Conservation (phyloP, 2,329 filamentous ascomycete genomes). For the Niveomyces coronatus region DNA sequence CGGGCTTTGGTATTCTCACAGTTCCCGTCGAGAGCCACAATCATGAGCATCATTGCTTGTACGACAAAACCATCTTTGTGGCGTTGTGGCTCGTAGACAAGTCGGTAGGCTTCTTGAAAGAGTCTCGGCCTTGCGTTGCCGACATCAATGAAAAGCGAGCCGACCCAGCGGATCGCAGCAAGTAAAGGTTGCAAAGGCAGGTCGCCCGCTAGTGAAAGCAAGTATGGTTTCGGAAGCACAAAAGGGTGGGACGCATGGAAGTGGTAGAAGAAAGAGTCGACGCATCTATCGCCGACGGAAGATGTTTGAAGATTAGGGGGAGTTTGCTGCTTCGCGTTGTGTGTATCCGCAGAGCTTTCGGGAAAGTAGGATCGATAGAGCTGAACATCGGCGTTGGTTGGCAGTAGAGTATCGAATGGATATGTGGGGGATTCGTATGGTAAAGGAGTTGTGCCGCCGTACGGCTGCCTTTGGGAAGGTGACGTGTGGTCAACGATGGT, state of each 20-base stretch:
- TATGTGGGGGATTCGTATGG: slow-evolving; percentile 7
- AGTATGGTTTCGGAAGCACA: slow-evolving; percentile 40
- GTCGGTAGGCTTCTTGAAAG: slow-evolving; percentile 47
- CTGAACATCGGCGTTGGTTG: slow-evolving; percentile 20
- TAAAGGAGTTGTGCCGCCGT: slow-evolving; percentile 16
- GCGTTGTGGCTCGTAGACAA: slow-evolving; percentile 36
- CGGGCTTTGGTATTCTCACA: slow-evolving; percentile 61
- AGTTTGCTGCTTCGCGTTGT: slow-evolving; percentile 4
- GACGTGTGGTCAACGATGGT: background rate
- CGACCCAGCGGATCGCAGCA: slow-evolving; percentile 45
- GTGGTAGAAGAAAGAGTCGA: slow-evolving; percentile 48
- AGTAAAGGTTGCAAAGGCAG: slow-evolving; percentile 37
- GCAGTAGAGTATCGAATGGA: slow-evolving; percentile 11
- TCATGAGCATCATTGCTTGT: slow-evolving; percentile 66
- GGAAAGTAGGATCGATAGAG: slow-evolving; percentile 26
- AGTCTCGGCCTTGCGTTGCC: slow-evolving; percentile 36
- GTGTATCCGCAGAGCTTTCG: slow-evolving; percentile 22
- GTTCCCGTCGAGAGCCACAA: slow-evolving; percentile 68
- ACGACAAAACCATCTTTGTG: slow-evolving; percentile 53
- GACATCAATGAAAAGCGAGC: slow-evolving; percentile 43
- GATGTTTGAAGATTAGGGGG: slow-evolving; percentile 15
- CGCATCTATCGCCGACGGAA: slow-evolving; percentile 39
- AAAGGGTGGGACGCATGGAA: slow-evolving; percentile 51
- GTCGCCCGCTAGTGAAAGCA: slow-evolving; percentile 39
- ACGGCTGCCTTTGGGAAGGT: slow-evolving; percentile 12